phyloP scores from a whole-genome alignment of 148 eudicot genomes.

The Vaccinium macrocarpon region DNA sequence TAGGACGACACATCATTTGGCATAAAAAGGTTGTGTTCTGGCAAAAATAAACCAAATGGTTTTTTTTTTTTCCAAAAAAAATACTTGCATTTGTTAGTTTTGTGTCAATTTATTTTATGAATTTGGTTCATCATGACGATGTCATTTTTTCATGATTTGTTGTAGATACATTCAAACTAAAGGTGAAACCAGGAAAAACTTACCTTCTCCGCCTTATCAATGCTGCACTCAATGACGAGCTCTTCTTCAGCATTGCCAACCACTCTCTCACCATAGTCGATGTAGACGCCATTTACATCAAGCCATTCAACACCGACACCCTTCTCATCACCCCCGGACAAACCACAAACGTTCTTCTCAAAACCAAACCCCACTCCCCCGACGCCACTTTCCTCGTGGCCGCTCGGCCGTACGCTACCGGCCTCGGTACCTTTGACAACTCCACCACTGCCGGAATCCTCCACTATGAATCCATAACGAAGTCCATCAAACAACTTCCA shows the following conservation, averaged over 20 bases:
- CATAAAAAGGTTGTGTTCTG: no score
- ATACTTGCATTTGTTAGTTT: no score
- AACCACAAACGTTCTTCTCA: constrained; percentile 52
- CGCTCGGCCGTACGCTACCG: constrained; percentile 63
- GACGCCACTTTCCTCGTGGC: constrained; percentile 52
- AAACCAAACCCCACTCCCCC: constrained; percentile 36
- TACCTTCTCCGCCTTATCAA: constrained; percentile 57
- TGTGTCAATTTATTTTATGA: no score
- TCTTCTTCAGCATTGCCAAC: constrained; percentile 62
- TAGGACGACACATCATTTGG: no score
- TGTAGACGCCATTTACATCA: constrained; percentile 44
- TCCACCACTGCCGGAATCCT: constrained; percentile 61
- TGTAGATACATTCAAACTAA: constrained; percentile 52
- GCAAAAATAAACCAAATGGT: no score
- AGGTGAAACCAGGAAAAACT: constrained; percentile 48
- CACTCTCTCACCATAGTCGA: constrained; percentile 49
- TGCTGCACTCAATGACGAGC: constrained; percentile 69
- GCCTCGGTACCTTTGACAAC: constrained; percentile 63
- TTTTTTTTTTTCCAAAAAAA: no score
- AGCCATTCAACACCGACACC: constrained; percentile 41
- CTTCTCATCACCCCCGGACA: constrained; percentile 52
- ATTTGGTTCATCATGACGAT: no score
- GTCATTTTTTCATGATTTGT: neutral
- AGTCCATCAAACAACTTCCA: constrained; percentile 37
- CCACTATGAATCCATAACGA: constrained; percentile 34